Percentiles rank a stretch among this genome's conserved stretches.
Conservation (phyloP, 768 basidiomycete genomes). For the Pisolithus albus region DNA sequence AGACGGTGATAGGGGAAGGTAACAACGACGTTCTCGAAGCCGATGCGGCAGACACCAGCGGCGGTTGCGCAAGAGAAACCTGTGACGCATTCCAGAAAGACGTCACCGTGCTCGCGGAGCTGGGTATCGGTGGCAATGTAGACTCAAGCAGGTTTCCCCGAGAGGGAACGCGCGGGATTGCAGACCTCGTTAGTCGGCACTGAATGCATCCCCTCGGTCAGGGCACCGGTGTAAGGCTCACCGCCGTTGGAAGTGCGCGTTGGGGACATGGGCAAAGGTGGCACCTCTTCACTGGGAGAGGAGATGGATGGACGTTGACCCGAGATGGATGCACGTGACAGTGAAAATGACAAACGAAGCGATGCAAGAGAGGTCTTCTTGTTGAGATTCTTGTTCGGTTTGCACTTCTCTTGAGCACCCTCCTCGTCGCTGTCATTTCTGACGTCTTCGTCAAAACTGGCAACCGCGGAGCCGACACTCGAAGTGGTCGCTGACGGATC, state of each 20-base stretch:
- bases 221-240: conserved; percentile 1
- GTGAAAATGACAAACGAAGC: conserved; percentile 23
- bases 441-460: conserved; percentile 17
- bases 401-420: conserved; percentile 8
- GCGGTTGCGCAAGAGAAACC: conserved; percentile 13
- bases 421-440: conserved; percentile 18
- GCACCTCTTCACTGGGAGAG: conserved; percentile 17
- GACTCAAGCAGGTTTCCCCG: conserved; percentile 7
- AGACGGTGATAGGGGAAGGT: not conserved
- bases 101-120: conserved; percentile 21
- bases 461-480: not conserved
- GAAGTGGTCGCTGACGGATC: conserved; percentile 10
- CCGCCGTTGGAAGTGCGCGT: conserved; percentile 5
- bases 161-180: conserved; percentile 13
- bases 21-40: conserved; percentile 13
- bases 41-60: conserved; percentile 5
- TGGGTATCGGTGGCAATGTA: conserved; percentile 22
- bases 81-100: conserved; percentile 19
- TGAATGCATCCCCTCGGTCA: conserved; percentile 1
- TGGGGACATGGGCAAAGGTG: conserved; percentile 23
- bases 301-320: conserved; percentile 20
- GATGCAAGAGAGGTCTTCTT: conserved; percentile 28
- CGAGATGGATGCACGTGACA: conserved; percentile 23
- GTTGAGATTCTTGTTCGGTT: conserved; percentile 13
- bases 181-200: not conserved